Percentiles rank a stretch among this genome's conserved stretches.
phyloP scores from a whole-genome alignment of 2,329 filamentous ascomycete species.

The Ascochyta rabiei region DNA sequence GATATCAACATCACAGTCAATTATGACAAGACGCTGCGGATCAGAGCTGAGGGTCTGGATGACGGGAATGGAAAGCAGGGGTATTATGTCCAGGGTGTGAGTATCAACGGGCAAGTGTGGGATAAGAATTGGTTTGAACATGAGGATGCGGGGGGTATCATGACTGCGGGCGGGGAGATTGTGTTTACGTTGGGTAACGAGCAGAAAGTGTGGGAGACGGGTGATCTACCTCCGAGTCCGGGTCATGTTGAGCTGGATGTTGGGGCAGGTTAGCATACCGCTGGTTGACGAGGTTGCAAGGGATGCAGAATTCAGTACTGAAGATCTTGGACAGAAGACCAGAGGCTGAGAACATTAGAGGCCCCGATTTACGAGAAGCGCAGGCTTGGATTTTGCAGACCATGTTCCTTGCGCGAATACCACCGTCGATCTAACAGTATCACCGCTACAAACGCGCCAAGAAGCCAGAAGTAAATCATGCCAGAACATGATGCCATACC shows the following conservation, averaged over 20 bases:
- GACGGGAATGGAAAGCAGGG: conserved; percentile 52
- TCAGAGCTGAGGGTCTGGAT: conserved; percentile 50
- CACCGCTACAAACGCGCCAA: no score
- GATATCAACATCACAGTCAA: conserved; percentile 48
- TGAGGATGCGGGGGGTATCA: conserved; percentile 50
- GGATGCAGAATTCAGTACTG: no score
- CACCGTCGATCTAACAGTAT: no score
- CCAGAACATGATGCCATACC: no score
- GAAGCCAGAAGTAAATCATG: no score
- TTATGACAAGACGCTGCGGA: conserved; percentile 50
- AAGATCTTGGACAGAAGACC: no score
- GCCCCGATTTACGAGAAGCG: no score
- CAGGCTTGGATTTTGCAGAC: no score
- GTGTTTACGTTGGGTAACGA: conserved; percentile 38
- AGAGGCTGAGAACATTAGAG: no score
- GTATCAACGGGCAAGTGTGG: conserved; percentile 60
- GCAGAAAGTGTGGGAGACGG: conserved; percentile 40
- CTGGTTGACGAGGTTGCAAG: no score
- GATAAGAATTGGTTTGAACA: conserved; percentile 63
- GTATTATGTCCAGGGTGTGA: conserved; percentile 60
- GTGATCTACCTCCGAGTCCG: conserved; percentile 41
- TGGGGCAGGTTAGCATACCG: not conserved
- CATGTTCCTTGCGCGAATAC: no score
- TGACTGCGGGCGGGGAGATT: conserved; percentile 45
- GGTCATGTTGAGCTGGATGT: conserved; percentile 40